Percentiles rank a stretch among this genome's conserved stretches.
Conservation (phyloP, 306 rosid genomes). For the Quercus aquifolioides region DNA sequence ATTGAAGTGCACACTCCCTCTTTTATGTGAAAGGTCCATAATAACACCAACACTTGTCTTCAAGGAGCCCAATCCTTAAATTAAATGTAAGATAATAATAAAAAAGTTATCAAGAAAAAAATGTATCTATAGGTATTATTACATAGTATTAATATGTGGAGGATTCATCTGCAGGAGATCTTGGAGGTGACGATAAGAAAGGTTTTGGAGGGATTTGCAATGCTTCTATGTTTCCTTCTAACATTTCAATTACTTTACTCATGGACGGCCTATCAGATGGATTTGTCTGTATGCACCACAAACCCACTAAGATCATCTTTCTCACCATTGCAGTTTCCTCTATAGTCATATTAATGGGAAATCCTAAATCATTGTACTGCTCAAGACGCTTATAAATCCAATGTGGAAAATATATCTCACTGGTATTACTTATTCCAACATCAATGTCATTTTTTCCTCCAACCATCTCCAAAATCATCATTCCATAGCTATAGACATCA, state of each 20-base stretch:
- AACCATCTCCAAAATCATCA: conserved; percentile 46
- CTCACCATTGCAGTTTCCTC: conserved; percentile 29
- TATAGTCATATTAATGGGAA: not conserved
- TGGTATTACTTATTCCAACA: not conserved
- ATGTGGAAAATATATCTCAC: conserved; percentile 32
- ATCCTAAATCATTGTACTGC: not conserved
- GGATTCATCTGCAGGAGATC: not conserved
- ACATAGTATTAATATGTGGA: not conserved
- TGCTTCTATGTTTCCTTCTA: conserved; percentile 27
- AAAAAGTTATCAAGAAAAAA: too few relatives aligned
- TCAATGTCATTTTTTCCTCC: conserved; percentile 30
- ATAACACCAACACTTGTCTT: too few relatives aligned
- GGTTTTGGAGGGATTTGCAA: conserved; percentile 45
- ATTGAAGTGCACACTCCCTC: too few relatives aligned
- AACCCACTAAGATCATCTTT: conserved; percentile 37
- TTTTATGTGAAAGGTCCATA: too few relatives aligned
- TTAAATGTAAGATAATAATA: not conserved
- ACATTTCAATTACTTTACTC: conserved; percentile 50
- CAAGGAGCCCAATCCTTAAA: not conserved
- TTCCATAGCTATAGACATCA: conserved; percentile 47
- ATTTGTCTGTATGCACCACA: conserved; percentile 44
- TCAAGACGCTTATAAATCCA: conserved; percentile 27
- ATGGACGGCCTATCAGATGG: conserved; percentile 42
- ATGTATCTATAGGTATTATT: not conserved
- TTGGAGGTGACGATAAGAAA: conserved; percentile 18